Evolutionary conservation across 2,329 filamentous ascomycete genomes (phyloP).

Genomic region (Didymosphaeria variabile): DNA sequence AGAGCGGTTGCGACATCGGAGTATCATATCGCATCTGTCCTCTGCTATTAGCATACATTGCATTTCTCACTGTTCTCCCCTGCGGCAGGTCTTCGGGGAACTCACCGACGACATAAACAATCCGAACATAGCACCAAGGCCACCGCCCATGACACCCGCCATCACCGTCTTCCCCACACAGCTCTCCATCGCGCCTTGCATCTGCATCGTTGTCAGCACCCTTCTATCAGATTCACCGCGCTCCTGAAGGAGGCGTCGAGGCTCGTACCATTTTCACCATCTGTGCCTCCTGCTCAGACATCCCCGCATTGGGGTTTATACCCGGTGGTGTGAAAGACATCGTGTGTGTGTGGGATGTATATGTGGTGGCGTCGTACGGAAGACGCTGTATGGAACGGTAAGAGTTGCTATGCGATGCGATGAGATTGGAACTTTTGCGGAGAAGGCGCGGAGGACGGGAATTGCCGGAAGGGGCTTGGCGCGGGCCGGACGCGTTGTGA

Average conservation of each 20-base stretch:
- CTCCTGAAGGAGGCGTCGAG: neutral
- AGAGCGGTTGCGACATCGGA: constrained; percentile 67
- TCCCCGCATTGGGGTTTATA: constrained; percentile 48
- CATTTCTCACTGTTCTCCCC: neutral
- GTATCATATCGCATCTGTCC: constrained; percentile 97
- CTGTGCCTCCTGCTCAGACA: constrained; percentile 57
- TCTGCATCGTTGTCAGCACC: constrained; percentile 59
- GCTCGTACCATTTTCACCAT: constrained; percentile 57
- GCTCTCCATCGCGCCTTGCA: constrained; percentile 88
- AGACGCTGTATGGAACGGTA: constrained; percentile 15
- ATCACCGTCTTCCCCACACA: constrained; percentile 89
- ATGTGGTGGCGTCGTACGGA: neutral
- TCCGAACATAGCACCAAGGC: constrained; percentile 90
- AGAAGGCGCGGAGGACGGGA: constrained; percentile 46
- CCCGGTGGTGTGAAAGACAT: constrained; percentile 47
- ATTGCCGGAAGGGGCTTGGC: constrained; percentile 36
- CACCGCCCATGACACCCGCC: constrained; percentile 92
- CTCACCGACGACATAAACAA: constrained; percentile 97
- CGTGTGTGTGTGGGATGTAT: constrained; percentile 7
- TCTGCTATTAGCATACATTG: neutral
- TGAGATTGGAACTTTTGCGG: constrained; percentile 43
- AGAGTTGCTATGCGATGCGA: constrained; percentile 22
- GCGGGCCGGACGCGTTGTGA: constrained; percentile 10
- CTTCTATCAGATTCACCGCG: neutral
- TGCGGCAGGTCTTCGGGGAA: constrained; percentile 28